Evolutionary conservation across 495 filamentous ascomycete species (phyloP), one percentile per base, ranked within the genome.

Genomic region (Mytilinidion resinicola): DNA sequence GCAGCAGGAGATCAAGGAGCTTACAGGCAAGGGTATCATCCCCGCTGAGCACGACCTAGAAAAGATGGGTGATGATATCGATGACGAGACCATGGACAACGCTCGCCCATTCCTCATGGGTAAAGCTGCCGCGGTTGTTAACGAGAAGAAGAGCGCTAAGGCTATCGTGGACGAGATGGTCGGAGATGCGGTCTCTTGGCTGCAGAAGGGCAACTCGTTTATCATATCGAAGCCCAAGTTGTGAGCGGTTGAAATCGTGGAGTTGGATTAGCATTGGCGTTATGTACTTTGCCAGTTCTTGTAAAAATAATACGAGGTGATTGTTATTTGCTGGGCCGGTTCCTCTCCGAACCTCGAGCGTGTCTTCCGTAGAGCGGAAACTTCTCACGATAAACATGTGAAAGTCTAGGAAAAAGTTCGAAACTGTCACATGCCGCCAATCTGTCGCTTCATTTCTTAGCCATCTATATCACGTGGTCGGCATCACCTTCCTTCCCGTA

Each of bases 41-140:
- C 93, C 93, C 30, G 95, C 91, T 44, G 93, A 96, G 78, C 80
- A 90, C 69, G 93, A 98, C 72, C 81, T 98, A 39, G 93, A 98
- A 78, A 86, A 83, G 72, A 74, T 95, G 61, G 77, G 81, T 39
- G 84, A 87, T 62, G 84, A 87, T 39, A 70, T 81, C 53, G 84
- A 85, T 59, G 83, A 87, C 46, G 90, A 96, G 36, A 83, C 85
- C 30, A 82, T 98, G 77, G 93, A 97, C 68, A 89, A 89, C 69
- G 91, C 90, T 61, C 82, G 90, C 33, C 93, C 93, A 12, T 95
- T 83, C 79, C 70, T 98, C 63, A 97, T 98, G 92, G 93, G 93
- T 66, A 93, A 97, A 78, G 93, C 90, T 38, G 86, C 93, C 20
- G 91, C 93, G 21, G 89, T 96, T 8, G 87, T 91, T 49, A 91